These are phyloP conservation scores for Salix exigua DNA, from an alignment of 345 rosid genomes.

Conservation along the genomic window DNA sequence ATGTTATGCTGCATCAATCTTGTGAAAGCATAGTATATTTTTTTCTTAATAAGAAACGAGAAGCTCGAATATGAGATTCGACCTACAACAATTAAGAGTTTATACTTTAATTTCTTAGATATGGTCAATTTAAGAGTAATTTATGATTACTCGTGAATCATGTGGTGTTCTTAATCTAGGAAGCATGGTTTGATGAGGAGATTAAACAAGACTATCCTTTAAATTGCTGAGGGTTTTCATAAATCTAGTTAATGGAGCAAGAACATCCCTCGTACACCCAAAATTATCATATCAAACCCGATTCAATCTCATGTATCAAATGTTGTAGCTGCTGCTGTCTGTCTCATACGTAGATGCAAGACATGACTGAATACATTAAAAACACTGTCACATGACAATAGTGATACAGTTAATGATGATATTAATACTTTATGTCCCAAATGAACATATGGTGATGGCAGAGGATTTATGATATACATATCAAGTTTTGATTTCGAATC, in stretches of 20 bases:
- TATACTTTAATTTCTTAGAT: background rate
- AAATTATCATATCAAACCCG: background rate
- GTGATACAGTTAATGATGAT: background rate
- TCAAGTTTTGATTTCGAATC: rapidly evolving
- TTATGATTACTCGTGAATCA: background rate
- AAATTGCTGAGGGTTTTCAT: background rate
- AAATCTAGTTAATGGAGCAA: background rate
- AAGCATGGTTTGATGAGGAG: background rate
- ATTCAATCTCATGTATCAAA: background rate
- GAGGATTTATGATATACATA: rapidly evolving
- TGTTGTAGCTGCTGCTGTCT: background rate
- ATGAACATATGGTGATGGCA: rapidly evolving
- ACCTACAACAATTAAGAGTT: background rate
- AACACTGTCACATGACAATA: background rate
- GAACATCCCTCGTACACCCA: too few relatives aligned
- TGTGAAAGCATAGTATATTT: background rate
- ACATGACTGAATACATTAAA: background rate
- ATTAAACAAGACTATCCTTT: background rate
- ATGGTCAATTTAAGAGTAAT: background rate
- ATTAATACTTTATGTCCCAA: too few relatives aligned
- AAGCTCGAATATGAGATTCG: background rate
- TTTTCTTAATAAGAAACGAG: background rate
- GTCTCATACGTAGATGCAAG: background rate
- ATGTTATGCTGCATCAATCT: background rate
- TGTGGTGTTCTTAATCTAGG: background rate